These are phyloP conservation scores for Mortierella sp. DNA, from an alignment of 371 early-diverging fungal species.

Conservation along the genomic window DNA sequence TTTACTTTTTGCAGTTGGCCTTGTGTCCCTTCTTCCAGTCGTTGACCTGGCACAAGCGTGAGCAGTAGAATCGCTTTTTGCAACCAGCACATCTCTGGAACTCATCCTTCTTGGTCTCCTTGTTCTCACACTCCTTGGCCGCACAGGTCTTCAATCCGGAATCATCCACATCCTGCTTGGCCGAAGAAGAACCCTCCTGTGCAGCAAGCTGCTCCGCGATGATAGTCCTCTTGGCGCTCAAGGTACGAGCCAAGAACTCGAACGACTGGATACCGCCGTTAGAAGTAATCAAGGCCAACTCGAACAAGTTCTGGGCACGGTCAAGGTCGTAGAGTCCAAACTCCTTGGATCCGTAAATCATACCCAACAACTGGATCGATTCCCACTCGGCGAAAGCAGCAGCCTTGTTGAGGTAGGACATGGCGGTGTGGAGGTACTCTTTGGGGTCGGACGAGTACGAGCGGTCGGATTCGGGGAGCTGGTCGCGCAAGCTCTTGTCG, in stretches of 20 bases:
- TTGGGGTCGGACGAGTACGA: constrained; percentile 59
- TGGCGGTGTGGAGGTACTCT: constrained; percentile 69
- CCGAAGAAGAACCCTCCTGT: constrained; percentile 54
- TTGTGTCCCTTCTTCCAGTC: constrained; percentile 75
- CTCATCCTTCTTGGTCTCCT: constrained; percentile 65
- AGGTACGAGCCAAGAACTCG: constrained; percentile 64
- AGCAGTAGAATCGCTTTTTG: constrained; percentile 69
- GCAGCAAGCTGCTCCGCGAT: constrained; percentile 63
- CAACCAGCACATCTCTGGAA: constrained; percentile 73
- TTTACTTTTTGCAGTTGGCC: constrained; percentile 61
- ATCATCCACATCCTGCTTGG: constrained; percentile 61
- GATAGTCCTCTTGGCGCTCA: constrained; percentile 68
- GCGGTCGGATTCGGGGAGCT: constrained; percentile 26
- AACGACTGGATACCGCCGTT: constrained; percentile 68
- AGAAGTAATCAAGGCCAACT: constrained; percentile 64
- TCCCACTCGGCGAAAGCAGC: constrained; percentile 69
- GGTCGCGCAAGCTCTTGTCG: constrained; percentile 33
- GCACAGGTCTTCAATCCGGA: constrained; percentile 63
- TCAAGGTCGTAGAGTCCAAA: constrained; percentile 73
- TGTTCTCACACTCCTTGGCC: constrained; percentile 62
- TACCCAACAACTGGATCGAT: constrained; percentile 69
- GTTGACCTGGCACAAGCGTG: constrained; percentile 72
- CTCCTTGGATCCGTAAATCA: constrained; percentile 72
- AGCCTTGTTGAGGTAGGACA: constrained; percentile 70
- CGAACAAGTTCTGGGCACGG: constrained; percentile 71